Base-by-base conservation (phyloP, 306 rosid species). In the Lathyrus sativus region DNA sequence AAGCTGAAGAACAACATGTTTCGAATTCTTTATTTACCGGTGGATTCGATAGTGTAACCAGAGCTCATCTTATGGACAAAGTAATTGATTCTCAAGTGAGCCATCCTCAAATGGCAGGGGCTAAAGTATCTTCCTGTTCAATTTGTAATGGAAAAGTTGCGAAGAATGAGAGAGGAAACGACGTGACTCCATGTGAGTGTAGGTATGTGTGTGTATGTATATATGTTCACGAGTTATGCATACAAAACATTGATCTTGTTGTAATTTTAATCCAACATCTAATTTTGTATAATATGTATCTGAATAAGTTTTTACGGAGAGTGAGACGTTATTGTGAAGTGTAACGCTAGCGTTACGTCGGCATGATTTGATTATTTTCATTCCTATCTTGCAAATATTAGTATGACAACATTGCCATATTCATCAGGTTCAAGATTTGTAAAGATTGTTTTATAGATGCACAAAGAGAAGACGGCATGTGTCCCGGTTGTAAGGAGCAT, bases 81-180 rank as follows among this genome's bases (percentile, higher is more conserved):
- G 98, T 89, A 3, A 92, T 89, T 2, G 95, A 92, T 57, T 87
- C 98, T 0, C 88, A 87, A 75, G 98, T 89, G 0, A 81, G 54
- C 41, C 96, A 89, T 74, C 96, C 98, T 38, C 98, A 92, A 55
- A 92, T 92, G 96, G 96, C 98, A 0, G 98, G 98, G 6, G 76
- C 98, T 59, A 92, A 86, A 75, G 98, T 92, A 11, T 89, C 98
- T 35, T 72, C 95, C 0, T 92, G 96, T 67, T 68, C 85, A 1
- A 80, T 89, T 48, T 92, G 98, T 70, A 89, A 89, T 77, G 95
- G 95, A 39, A 92, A 83, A 64, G 89, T 87, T 63, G 84, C 86
- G 98, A 92, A 82, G 84, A 95, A 89, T 66, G 98, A 89, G 50
- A 86, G 95, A 29, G 98, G 98, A 14, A 50, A 54, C 1, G 98